Evolutionary conservation across 2,329 filamentous ascomycete species (phyloP), one percentile per base, ranked within the genome.

Genomic region (Dryadomyces quercus-mongolicae): DNA sequence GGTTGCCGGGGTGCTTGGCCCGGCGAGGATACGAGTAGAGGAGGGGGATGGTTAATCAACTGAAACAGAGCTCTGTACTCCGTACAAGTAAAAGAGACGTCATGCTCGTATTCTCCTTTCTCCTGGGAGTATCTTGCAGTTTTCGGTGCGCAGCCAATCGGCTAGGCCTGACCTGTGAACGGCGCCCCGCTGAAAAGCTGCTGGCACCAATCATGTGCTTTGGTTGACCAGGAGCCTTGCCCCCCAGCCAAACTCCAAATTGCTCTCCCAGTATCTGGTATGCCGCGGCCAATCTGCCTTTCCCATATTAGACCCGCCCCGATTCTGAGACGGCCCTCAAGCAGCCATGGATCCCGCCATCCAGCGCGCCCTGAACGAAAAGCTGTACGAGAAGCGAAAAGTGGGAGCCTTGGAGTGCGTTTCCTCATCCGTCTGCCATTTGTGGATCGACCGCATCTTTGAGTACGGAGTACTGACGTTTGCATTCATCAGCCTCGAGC

Each of bases 311-410:
- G 13, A 13, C 46, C 3, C 25, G 18, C 16, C 25, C n/a, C 22
- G 18, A 22, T 56, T 21, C n/a, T 38, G 18, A 25, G 8, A 4
- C 47, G 9, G 25, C 16, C 16, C n/a, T 20, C 15, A 4, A 7
- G 6, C 12, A 18, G 36, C 44, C 64, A 96, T 97, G 91, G 92
- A 97, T 74, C 76, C 81, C 65, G 85, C 84, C 67, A 88, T 96
- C 67, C 89, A 94, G 71, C 88, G 92, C 63, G 80, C 91, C 61
- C 77, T 98, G 67, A 95, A 94, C 68, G 93, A 98, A 73, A 98
- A 96, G 80, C 85, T 97, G 66, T 98, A 98, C 70, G 93, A 98
- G 68, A 95, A 94, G 76, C 83, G 94, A 67, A 98, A 98, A 71
- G 85, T 90, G 65, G 93, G 93, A 60, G 93, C 94, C 63, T 81